A percentile compares a stretch with the other conserved stretches of the same genome.
Conservation (phyloP, 2,329 filamentous ascomycete genomes). For the Nigrospora sphaerica region DNA sequence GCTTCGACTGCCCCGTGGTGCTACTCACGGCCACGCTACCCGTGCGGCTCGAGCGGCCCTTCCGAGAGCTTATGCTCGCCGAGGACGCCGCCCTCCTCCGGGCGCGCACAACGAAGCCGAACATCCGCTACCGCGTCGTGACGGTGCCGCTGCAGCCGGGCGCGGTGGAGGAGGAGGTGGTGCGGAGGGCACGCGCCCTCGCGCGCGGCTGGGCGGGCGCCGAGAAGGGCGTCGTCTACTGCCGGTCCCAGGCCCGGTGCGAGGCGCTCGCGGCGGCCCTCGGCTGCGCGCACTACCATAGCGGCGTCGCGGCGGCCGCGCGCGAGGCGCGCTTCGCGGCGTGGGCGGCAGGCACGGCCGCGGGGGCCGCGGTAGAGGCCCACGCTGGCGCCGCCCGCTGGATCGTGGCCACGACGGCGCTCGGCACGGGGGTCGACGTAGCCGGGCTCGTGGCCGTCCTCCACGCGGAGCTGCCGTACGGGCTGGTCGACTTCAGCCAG, state of each 20-base stretch:
- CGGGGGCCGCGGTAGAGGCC: too few species aligned
- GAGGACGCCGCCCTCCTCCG: background rate
- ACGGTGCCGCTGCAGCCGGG: background rate
- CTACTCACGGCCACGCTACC: slow-evolving; percentile 1
- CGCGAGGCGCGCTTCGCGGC: background rate
- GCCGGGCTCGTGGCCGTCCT: too few species aligned
- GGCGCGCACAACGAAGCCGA: background rate
- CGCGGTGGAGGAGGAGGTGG: background rate
- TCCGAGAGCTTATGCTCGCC: background rate
- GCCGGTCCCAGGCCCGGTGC: background rate
- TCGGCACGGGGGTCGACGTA: too few species aligned
- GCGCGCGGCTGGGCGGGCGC: background rate
- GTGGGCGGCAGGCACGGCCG: too few species aligned
- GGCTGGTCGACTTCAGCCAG: too few species aligned
- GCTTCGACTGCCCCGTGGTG: background rate
- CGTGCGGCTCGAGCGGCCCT: background rate
- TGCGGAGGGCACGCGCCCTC: background rate
- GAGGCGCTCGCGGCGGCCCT: background rate
- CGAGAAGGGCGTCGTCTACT: background rate
- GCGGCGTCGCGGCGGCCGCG: too few species aligned
- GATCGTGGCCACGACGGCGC: too few species aligned
- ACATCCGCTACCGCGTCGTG: background rate
- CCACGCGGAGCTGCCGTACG: too few species aligned
- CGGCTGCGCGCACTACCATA: background rate
- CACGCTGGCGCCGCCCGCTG: too few species aligned